A percentile compares a stretch with the other conserved stretches of the same genome.
Conservation (phyloP, 371 early-diverging fungal genomes). For the Mycotypha africana region DNA sequence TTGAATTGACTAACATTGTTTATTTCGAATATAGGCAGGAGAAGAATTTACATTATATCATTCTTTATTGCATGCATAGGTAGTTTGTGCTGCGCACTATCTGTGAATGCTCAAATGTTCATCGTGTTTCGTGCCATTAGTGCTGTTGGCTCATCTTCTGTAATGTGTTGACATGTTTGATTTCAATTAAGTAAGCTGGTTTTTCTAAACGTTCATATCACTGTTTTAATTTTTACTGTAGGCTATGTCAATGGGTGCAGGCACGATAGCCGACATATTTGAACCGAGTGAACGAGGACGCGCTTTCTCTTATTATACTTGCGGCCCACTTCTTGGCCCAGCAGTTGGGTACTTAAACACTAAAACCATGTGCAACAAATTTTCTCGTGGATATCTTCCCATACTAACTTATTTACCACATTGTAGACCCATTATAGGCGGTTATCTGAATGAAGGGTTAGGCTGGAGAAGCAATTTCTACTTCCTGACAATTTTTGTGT, state of each 20-base stretch:
- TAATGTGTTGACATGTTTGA: too few species aligned
- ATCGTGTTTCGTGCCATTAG: slow-evolving; percentile 32
- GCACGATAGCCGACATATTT: slow-evolving; percentile 39
- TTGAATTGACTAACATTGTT: neutral
- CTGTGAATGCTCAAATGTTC: slow-evolving; percentile 36
- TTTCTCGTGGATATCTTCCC: neutral
- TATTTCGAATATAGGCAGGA: slow-evolving; percentile 32
- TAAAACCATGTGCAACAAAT: neutral
- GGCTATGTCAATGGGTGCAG: slow-evolving; percentile 43
- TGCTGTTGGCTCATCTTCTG: slow-evolving; percentile 34
- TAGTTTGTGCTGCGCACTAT: slow-evolving; percentile 29
- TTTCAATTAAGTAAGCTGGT: too few species aligned
- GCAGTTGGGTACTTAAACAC: slow-evolving; percentile 25
- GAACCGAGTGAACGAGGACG: slow-evolving; percentile 32
- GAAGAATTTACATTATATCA: slow-evolving; percentile 33
- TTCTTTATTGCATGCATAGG: slow-evolving; percentile 26
- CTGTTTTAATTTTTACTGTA: slow-evolving; percentile 4
- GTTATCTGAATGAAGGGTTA: slow-evolving; percentile 35
- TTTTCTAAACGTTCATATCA: too few species aligned
- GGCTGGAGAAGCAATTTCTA: slow-evolving; percentile 44
- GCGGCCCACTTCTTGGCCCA: slow-evolving; percentile 34
- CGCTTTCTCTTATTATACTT: slow-evolving; percentile 31
- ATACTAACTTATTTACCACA: too few species aligned
- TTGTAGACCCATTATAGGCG: slow-evolving; percentile 41
- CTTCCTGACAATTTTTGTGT: slow-evolving; percentile 24